Evolutionary conservation across 2,329 filamentous ascomycete genomes (phyloP).

Genomic region (Sclerotinia subarctica): DNA sequence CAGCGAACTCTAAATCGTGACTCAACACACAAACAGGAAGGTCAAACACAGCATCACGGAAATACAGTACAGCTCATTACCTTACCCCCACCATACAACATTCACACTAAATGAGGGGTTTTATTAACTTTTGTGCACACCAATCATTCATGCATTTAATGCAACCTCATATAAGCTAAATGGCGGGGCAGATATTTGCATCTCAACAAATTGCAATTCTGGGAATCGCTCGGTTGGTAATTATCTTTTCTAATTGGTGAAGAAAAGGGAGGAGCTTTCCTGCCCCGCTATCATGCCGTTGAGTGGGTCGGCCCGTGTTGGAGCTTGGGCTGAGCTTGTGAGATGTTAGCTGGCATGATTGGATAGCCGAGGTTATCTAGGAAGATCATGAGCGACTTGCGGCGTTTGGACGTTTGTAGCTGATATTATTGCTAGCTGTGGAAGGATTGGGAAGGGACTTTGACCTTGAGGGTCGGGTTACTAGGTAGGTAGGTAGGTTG

Average conservation of each 20-base stretch:
- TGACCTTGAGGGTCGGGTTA: not conserved
- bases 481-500: not conserved
- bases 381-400: too few species aligned
- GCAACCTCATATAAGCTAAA: not conserved
- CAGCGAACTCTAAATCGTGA: not conserved
- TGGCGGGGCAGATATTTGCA: not conserved
- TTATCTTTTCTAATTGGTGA: not conserved
- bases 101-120: conserved; percentile 2
- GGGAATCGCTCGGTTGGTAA: not conserved
- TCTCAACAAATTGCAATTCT: not conserved
- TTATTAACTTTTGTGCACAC: not conserved
- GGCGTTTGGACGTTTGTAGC: not conserved
- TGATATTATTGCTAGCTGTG: not conserved
- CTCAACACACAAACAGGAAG: conserved; percentile 9
- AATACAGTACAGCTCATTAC: too few species aligned
- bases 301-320: not conserved
- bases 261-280: too few species aligned
- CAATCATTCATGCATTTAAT: not conserved
- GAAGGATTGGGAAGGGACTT: not conserved
- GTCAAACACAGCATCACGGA: not conserved
- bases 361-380: not conserved
- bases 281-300: not conserved
- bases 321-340: conserved; percentile 2
- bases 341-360: too few species aligned
- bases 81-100: too few species aligned